Evolutionary conservation across 257 asterid genomes (phyloP).

Genomic region (Thymus quinquecostatus): DNA sequence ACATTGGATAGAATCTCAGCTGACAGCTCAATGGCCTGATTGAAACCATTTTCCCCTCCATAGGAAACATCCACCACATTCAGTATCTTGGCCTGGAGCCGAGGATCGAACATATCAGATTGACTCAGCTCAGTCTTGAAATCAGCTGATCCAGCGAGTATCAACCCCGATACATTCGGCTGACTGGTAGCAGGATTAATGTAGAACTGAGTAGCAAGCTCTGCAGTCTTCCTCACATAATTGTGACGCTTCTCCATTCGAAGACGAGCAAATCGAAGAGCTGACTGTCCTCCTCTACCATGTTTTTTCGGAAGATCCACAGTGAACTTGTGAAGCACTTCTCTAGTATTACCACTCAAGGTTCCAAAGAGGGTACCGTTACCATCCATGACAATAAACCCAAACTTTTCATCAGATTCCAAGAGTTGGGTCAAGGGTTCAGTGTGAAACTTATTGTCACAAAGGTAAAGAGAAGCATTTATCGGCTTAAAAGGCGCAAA

Average conservation of each 20-base stretch:
- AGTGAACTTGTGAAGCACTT: constrained; percentile 64
- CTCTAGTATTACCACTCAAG: constrained; percentile 63
- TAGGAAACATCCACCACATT: constrained; percentile 70
- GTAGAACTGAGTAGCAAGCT: constrained; percentile 66
- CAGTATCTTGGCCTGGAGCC: constrained; percentile 60
- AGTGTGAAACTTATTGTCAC: constrained; percentile 68
- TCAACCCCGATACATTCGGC: constrained; percentile 63
- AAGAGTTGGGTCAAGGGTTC: constrained; percentile 58
- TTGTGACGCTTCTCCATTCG: constrained; percentile 74
- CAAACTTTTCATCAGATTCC: constrained; percentile 66
- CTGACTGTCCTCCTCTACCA: constrained; percentile 72
- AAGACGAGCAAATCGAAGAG: constrained; percentile 67
- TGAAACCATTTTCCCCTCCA: constrained; percentile 70
- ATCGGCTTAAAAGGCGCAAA: constrained; percentile 63
- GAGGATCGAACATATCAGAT: constrained; percentile 73
- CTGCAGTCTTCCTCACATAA: constrained; percentile 67
- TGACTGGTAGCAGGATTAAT: constrained; percentile 67
- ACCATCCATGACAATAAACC: constrained; percentile 70
- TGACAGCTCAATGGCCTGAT: constrained; percentile 66
- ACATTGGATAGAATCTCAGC: constrained; percentile 68
- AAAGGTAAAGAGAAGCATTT: constrained; percentile 61
- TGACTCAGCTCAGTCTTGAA: constrained; percentile 69
- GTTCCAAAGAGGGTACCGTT: constrained; percentile 71
- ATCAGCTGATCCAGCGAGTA: constrained; percentile 71
- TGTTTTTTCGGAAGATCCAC: constrained; percentile 71